These are phyloP conservation scores for Nyssa sinensis DNA, from an alignment of 148 eudicot species.

Conservation along the genomic window DNA sequence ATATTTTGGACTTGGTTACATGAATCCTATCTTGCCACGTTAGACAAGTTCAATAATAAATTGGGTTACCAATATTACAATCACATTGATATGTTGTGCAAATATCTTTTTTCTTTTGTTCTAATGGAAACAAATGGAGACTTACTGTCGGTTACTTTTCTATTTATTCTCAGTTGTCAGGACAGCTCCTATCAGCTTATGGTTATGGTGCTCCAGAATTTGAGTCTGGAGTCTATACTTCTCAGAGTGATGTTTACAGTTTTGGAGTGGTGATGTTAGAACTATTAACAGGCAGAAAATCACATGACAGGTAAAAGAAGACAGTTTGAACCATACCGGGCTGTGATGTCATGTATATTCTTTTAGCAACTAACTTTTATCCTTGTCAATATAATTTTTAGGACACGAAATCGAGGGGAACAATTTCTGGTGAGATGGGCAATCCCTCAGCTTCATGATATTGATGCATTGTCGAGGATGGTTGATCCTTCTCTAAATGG, in stretches of 20 bases:
- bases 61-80: not conserved
- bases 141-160: constrained; percentile 11
- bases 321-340: constrained; percentile 11
- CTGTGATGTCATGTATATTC: not conserved
- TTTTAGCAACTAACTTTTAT: constrained; percentile 8
- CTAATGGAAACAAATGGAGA: not conserved
- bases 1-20: too few relatives aligned
- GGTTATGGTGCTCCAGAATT: constrained; percentile 98
- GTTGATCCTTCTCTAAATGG: constrained; percentile 90
- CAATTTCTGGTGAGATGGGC: constrained; percentile 94
- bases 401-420: constrained; percentile 73
- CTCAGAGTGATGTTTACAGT: constrained; percentile 90
- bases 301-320: constrained; percentile 76
- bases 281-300: constrained; percentile 89
- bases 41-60: not conserved
- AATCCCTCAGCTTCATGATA: constrained; percentile 96
- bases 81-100: not conserved
- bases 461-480: constrained; percentile 87
- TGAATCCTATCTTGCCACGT: not conserved
- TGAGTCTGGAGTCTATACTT: constrained; percentile 84
- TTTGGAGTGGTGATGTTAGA: constrained; percentile 98
- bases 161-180: constrained; percentile 70
- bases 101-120: not conserved
- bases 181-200: constrained; percentile 71
- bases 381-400: constrained; percentile 22